Base-by-base conservation (phyloP, 2,329 filamentous ascomycete species). In the Diaporthe sp. region DNA sequence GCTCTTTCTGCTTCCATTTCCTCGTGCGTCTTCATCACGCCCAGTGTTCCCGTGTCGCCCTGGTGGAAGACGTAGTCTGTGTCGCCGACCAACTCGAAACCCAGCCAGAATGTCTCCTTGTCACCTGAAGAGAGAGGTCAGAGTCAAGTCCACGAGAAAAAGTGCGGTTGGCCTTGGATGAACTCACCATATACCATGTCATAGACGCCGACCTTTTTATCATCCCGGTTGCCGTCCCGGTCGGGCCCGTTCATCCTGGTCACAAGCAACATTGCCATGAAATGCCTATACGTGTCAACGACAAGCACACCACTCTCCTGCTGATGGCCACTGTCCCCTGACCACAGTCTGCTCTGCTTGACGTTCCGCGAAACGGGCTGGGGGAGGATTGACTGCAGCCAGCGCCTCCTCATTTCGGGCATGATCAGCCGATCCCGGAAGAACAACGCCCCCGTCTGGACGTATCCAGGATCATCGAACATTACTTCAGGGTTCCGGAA, bases 41-140 rank as follows among this genome's bases (percentile, higher is more conserved):
- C 83, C 74, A 84, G 82, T 50, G 78, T 80, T 12, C 82, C 83
- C 5, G 82, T 80, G 19, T 82, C 81, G 42, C 86, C 85, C 47
- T 81, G 79, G 76, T 87, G 85, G 79, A 87, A 87, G 28, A 82
- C 79, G 76, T 86, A 87, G 33, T 83, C 81, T 10, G 80, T 75
- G 72, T 86, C 84, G 6, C 84, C 85, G 25, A 82, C 84, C 19
- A 87, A 82, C 73, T 87, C 83, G 81, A 85, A 87, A n/a, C 84
- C 84, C 4, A 87, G 81, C 86, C 86, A 87, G 80, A 86, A 87
- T 2, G 85, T 87, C 75, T 87, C 86, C 76, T 87, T 87, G 78
- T 87, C 86, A 58, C 86, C 85, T 85, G 76, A 28, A 25, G 30
- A 30, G 60, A 19, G 30, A 0, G 10, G 47, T 68, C 64, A 54